Conservation (phyloP, 1,284 basidiomycete genomes). For the Cystobasidiaceae sp. region DNA sequence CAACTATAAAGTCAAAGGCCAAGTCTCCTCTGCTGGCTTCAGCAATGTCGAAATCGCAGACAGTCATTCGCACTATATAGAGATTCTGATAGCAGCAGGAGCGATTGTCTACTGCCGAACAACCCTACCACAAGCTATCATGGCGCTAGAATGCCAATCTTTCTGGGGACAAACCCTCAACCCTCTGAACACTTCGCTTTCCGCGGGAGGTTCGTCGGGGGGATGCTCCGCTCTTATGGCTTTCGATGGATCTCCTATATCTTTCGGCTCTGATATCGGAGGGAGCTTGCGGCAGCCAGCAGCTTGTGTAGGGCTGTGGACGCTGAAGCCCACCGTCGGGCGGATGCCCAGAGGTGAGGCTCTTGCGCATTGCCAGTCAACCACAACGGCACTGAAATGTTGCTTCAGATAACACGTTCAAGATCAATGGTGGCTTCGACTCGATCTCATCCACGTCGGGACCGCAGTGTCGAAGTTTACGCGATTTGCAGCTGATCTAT, state of each 20-base stretch:
- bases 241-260: slow-evolving; percentile 16
- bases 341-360: slow-evolving; percentile 41
- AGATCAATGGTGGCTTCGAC: slow-evolving; percentile 40
- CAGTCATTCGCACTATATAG: slow-evolving; percentile 19
- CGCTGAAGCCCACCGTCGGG: slow-evolving; percentile 45
- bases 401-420: slow-evolving; percentile 31
- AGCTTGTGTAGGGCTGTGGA: slow-evolving; percentile 44
- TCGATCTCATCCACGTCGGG: slow-evolving; percentile 44
- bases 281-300: slow-evolving; percentile 37
- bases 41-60: neutral
- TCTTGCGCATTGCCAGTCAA: too few relatives aligned
- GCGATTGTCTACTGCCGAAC: slow-evolving; percentile 44
- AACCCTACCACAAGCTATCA: slow-evolving; percentile 39
- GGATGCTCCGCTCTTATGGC: slow-evolving; percentile 26
- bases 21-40: slow-evolving; percentile 57
- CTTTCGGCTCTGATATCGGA: slow-evolving; percentile 34
- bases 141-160: slow-evolving; percentile 22
- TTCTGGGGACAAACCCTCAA: slow-evolving; percentile 26
- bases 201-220: slow-evolving; percentile 20
- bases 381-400: too few relatives aligned
- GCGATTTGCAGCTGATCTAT: slow-evolving; percentile 46
- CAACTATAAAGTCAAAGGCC: slow-evolving; percentile 58
- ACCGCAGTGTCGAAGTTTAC: slow-evolving; percentile 43
- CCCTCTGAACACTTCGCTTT: slow-evolving; percentile 6
- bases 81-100: slow-evolving; percentile 40